Evolutionary conservation across 768 basidiomycete genomes (phyloP), one percentile per base, ranked within the genome.

Genomic region (Clitopilus hobsonii): DNA sequence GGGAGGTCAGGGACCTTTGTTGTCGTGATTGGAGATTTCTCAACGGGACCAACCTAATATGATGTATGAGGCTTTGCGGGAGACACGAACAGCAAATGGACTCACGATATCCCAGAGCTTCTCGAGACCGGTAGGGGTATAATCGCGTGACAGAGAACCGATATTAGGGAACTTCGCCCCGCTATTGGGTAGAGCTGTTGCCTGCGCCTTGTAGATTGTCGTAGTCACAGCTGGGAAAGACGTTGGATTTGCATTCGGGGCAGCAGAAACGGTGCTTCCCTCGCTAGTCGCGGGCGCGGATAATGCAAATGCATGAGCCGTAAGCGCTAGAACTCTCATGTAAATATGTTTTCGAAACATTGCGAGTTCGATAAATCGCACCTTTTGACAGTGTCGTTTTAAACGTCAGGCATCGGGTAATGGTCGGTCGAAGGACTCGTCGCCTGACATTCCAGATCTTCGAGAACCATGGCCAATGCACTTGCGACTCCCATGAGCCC

Each of bases 11-110:
- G 76, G 28, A 71, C 65, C 13, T 65, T 64, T 2, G 77, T 78
- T 1, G 77, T 79, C 5, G 76, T 78, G 60, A 78, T 74, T 32
- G 77, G 77, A 13, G 76, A 76, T 20, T 70, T 55, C 57, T 74
- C 64, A 22, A 77, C 74, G 6, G 74, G 69, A 5, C 76, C 78
- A 32, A 78, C 74, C 76, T 77, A 29, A 1, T 14, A 22, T 27
- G 24, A 10, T 11, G 11, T 14, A 13, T 50, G 13, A 26, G 29
- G 32, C 32, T 36, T 36, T 26, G 16, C 7, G 29, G 5, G 49
- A 6, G 16, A 45, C 8, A 2, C 2, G 2, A 16, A 1, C n/a
- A 45, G 11, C 22, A 24, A 7, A 29, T 27, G 27, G 30, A 27
- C 49, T 51, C 49, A 51, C 49, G 26, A 51, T 26, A 10, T 51